Conservation (phyloP, 1,284 basidiomycete genomes). For the Ustilago bromivora region DNA sequence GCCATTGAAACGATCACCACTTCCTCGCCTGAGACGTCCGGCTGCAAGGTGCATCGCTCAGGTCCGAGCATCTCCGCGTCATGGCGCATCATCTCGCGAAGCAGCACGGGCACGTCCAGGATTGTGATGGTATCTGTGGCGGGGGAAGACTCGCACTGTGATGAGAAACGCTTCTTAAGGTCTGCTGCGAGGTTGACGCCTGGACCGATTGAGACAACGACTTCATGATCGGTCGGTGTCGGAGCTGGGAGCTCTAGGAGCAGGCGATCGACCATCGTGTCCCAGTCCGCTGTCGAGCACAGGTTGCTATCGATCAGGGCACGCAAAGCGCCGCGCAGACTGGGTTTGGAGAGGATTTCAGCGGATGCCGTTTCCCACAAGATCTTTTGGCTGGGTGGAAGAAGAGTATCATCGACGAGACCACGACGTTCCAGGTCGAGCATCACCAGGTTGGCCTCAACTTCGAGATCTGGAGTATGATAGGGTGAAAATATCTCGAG, state of each 20-base stretch:
- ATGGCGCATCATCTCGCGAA: slow-evolving; percentile 3
- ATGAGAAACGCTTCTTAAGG: slow-evolving; percentile 11
- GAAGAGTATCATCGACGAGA: slow-evolving; percentile 9
- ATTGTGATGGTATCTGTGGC: not conserved
- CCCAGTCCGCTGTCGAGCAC: slow-evolving; percentile 34
- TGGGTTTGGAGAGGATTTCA: slow-evolving; percentile 13
- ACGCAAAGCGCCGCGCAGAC: slow-evolving; percentile 3
- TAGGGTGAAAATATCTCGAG: slow-evolving; percentile 47
- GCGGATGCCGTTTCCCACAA: slow-evolving; percentile 31
- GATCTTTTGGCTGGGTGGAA: slow-evolving; percentile 21
- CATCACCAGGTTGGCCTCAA: slow-evolving; percentile 23
- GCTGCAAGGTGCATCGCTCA: not conserved
- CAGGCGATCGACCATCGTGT: slow-evolving; percentile 28
- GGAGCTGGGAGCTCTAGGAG: slow-evolving; percentile 4
- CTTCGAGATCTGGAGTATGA: slow-evolving; percentile 21
- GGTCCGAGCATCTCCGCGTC: not conserved
- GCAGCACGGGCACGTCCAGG: slow-evolving; percentile 17
- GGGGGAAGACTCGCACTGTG: not conserved
- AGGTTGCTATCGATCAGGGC: slow-evolving; percentile 33
- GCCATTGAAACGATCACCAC: slow-evolving; percentile 52
- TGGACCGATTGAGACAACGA: slow-evolving; percentile 35
- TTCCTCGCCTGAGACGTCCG: slow-evolving; percentile 40
- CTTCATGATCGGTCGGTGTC: too few relatives aligned
- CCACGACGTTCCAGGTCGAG: slow-evolving; percentile 28
- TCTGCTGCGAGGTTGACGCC: slow-evolving; percentile 31